phyloP scores from a whole-genome alignment of 139 green algal species.

The Volvox africanus region DNA sequence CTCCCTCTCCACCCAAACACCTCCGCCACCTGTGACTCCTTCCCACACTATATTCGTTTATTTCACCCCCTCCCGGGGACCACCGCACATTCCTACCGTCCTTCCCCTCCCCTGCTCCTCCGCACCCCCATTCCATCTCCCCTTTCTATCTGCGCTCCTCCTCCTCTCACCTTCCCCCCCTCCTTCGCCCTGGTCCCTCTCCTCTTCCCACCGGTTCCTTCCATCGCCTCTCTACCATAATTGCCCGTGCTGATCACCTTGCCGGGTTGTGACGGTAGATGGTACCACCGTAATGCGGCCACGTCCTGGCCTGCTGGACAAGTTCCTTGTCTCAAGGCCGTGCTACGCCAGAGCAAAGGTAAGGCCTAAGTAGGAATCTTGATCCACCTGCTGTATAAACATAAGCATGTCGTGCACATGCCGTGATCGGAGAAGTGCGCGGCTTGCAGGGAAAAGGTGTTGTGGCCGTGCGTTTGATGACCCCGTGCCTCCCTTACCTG shows the following conservation, averaged over 20 bases:
- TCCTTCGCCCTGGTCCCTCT: conserved; percentile 24
- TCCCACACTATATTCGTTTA: neutral
- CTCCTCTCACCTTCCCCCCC: conserved; percentile 6
- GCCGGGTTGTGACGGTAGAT: conserved; percentile 4
- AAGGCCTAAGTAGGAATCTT: neutral
- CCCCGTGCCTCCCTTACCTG: no score
- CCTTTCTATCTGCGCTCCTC: neutral
- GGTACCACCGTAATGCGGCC: conserved; percentile 31
- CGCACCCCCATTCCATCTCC: neutral
- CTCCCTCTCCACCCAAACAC: conserved; percentile 29
- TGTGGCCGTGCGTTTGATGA: no score
- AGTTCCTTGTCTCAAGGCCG: conserved; percentile 36
- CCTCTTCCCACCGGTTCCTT: conserved; percentile 12
- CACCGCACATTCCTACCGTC: conserved; percentile 23
- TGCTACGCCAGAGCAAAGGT: conserved; percentile 44
- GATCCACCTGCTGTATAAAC: no score
- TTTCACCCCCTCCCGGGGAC: neutral
- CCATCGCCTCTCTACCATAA: neutral
- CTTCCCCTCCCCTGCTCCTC: neutral
- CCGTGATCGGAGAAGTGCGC: no score
- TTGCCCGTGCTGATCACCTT: neutral
- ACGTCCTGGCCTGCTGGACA: conserved; percentile 19
- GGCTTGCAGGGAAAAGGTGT: no score
- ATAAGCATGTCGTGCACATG: no score
- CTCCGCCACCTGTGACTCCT: neutral